phyloP scores from a whole-genome alignment of 768 basidiomycete species.

The Tylopilus felleus region DNA sequence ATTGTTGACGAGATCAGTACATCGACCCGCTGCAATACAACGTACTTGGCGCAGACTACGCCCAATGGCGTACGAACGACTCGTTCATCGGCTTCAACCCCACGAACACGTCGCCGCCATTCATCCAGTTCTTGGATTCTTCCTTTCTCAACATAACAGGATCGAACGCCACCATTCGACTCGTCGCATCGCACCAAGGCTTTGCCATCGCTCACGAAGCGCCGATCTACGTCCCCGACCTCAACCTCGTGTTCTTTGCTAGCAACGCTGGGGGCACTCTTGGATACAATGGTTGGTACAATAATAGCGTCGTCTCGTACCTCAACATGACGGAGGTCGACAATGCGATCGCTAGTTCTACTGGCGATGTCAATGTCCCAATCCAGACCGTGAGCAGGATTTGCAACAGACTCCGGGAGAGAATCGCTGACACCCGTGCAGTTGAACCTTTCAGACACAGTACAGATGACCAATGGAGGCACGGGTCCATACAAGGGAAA shows the following conservation, averaged over 20 bases:
- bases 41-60: constrained; percentile 46
- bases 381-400: constrained; percentile 37
- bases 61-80: constrained; percentile 35
- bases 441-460: constrained; percentile 54
- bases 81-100: constrained; percentile 55
- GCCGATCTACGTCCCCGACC: constrained; percentile 59
- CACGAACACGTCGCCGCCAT: constrained; percentile 53
- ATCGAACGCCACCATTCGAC: constrained; percentile 49
- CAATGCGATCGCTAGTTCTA: constrained; percentile 35
- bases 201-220: constrained; percentile 82
- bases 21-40: constrained; percentile 50
- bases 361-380: constrained; percentile 45
- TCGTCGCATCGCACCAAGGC: constrained; percentile 59
- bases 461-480: constrained; percentile 72
- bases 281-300: constrained; percentile 59
- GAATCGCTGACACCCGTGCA: constrained; percentile 24
- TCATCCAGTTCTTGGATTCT: constrained; percentile 56
- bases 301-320: constrained; percentile 61
- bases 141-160: constrained; percentile 62
- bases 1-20: constrained; percentile 33
- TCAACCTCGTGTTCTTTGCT: constrained; percentile 69
- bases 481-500: constrained; percentile 60
- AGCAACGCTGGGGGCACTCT: constrained; percentile 67
- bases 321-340: constrained; percentile 61
- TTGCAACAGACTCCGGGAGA: not conserved